A percentile compares a stretch with the other conserved stretches of the same genome.
These are phyloP conservation scores for Cephalotrichum gorgonifer DNA, from an alignment of 2,329 filamentous ascomycete genomes.

Conservation along the genomic window DNA sequence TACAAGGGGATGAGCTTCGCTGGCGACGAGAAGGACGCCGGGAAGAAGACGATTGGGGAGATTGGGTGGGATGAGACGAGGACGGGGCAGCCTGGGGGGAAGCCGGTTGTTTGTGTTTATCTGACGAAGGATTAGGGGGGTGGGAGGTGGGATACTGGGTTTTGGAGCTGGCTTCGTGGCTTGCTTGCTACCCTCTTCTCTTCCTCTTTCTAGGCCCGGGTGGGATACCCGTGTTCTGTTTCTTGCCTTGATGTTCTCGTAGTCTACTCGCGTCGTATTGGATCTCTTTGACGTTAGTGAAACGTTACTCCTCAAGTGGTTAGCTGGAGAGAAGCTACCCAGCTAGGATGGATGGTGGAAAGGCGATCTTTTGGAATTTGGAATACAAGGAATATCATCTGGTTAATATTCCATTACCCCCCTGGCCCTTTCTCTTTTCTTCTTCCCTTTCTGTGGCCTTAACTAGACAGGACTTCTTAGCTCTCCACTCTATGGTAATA, in stretches of 20 bases:
- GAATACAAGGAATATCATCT: no score
- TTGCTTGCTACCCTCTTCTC: background rate
- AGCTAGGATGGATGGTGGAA: no score
- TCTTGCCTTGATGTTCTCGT: background rate
- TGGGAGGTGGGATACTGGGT: background rate
- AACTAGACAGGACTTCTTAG: no score
- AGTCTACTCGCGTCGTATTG: no score
- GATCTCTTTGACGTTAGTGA: no score
- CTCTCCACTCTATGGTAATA: no score
- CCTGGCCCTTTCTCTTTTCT: no score
- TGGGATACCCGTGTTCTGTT: background rate
- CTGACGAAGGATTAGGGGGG: conserved; percentile 37
- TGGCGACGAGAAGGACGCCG: conserved; percentile 36
- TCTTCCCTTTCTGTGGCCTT: no score
- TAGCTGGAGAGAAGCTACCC: no score
- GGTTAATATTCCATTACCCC: no score
- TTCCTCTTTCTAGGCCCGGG: background rate
- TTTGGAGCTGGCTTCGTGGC: background rate
- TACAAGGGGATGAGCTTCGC: conserved; percentile 41
- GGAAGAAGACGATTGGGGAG: conserved; percentile 40
- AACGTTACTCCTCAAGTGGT: no score
- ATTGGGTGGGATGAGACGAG: conserved; percentile 48
- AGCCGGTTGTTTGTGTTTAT: conserved; percentile 50
- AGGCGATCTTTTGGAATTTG: no score
- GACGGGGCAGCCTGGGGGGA: conserved; percentile 34